phyloP scores from a whole-genome alignment of 2,329 filamentous ascomycete genomes.

The Aphanoascus verrucosus region DNA sequence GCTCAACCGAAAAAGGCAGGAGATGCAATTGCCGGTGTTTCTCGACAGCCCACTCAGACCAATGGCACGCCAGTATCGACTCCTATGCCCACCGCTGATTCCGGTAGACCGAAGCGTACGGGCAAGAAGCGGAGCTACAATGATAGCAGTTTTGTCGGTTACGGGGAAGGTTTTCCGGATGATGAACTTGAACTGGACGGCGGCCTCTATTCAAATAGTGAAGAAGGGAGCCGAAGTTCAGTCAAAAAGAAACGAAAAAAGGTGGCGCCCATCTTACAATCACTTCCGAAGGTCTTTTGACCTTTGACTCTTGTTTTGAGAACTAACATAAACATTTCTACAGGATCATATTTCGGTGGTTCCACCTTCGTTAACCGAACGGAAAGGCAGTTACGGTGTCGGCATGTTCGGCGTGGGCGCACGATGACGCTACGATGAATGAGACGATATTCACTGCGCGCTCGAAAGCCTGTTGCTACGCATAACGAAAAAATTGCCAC shows the following conservation, averaged over 20 bases:
- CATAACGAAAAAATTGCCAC: slow-evolving; percentile 5
- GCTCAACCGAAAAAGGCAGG: slow-evolving; percentile 22
- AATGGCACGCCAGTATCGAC: slow-evolving; percentile 20
- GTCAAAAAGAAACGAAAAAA: slow-evolving; percentile 42
- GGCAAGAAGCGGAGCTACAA: slow-evolving; percentile 42
- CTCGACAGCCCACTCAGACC: slow-evolving; percentile 21
- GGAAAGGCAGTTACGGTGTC: slow-evolving; percentile 34
- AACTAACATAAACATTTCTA: slow-evolving; percentile 8
- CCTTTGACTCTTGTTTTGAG: slow-evolving; percentile 4
- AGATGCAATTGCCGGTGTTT: slow-evolving; percentile 19
- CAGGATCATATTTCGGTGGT: slow-evolving; percentile 35
- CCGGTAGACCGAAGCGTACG: slow-evolving; percentile 35
- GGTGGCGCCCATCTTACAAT: slow-evolving; percentile 24
- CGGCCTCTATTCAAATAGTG: slow-evolving; percentile 36
- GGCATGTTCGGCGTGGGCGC: slow-evolving; percentile 38
- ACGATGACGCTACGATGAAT: slow-evolving; percentile 24
- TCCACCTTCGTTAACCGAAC: slow-evolving; percentile 31
- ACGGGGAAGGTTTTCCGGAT: slow-evolving; percentile 42
- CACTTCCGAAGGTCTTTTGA: neutral
- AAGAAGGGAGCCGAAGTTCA: slow-evolving; percentile 26
- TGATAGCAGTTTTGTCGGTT: slow-evolving; percentile 42
- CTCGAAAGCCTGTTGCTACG: neutral
- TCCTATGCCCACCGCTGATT: slow-evolving; percentile 17
- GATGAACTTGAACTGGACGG: slow-evolving; percentile 34
- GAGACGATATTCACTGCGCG: slow-evolving; percentile 4